phyloP scores from a whole-genome alignment of 805 yeast genomes.

The Suhomyces kilbournensis region DNA sequence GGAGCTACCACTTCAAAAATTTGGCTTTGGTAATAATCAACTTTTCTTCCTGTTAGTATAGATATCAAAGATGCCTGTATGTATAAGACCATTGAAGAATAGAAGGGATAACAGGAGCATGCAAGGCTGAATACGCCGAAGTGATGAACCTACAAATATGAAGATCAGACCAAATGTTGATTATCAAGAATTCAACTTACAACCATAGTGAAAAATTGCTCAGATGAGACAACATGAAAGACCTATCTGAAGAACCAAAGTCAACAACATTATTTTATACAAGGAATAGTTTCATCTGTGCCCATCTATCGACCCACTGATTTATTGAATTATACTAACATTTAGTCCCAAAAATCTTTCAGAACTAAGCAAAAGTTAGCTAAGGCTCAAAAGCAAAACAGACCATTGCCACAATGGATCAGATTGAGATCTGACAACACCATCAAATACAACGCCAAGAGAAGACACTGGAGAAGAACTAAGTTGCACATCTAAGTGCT shows the following conservation, averaged over 20 bases:
- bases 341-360: conserved; percentile 90
- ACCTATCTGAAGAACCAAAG: background rate
- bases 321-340: conserved; percentile 26
- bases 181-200: background rate
- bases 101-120: background rate
- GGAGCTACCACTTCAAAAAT: background rate
- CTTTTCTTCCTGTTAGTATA: conserved; percentile 9
- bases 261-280: background rate
- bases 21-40: background rate
- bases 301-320: background rate
- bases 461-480: conserved; percentile 99
- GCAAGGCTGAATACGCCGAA: background rate
- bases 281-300: background rate
- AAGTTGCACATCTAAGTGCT: conserved; percentile 84
- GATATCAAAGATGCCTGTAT: conserved; percentile 41
- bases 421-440: conserved; percentile 97
- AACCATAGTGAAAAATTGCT: background rate
- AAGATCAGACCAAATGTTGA: background rate
- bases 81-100: conserved; percentile 17
- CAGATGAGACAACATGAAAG: background rate
- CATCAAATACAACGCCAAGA: conserved; percentile 98
- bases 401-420: conserved; percentile 99
- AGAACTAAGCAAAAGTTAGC: conserved; percentile 97
- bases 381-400: conserved; percentile 98
- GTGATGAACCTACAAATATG: background rate